These are phyloP conservation scores for Candida hungchunana DNA, from an alignment of 805 yeast genomes.

Conservation along the genomic window DNA sequence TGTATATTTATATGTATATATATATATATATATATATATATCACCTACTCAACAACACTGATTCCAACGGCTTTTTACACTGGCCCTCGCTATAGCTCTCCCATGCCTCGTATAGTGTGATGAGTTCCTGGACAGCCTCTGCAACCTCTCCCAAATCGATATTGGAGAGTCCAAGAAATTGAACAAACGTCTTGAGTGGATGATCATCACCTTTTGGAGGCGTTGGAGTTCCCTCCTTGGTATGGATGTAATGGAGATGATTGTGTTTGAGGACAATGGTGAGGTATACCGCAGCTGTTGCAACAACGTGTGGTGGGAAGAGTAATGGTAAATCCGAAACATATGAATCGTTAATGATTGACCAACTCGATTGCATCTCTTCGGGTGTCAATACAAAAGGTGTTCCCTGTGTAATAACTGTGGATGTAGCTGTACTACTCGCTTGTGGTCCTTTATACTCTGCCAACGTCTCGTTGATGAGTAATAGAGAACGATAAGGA, in stretches of 20 bases:
- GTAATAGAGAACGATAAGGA: constrained; percentile 63
- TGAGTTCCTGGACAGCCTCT: constrained; percentile 79
- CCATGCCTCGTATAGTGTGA: constrained; percentile 82
- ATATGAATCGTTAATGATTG: constrained; percentile 82
- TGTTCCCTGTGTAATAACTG: background rate
- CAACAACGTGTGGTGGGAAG: constrained; percentile 86
- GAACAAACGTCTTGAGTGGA: constrained; percentile 52
- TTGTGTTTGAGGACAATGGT: constrained; percentile 55
- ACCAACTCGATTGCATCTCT: constrained; percentile 86
- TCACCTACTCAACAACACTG: constrained; percentile 20
- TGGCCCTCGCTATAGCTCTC: constrained; percentile 66
- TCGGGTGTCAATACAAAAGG: constrained; percentile 43
- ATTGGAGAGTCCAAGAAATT: constrained; percentile 70
- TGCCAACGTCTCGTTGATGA: constrained; percentile 35
- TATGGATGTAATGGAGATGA: constrained; percentile 18
- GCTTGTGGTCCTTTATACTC: too few relatives aligned
- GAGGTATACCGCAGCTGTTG: constrained; percentile 76
- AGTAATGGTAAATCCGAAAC: constrained; percentile 81
- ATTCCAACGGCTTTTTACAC: constrained; percentile 25
- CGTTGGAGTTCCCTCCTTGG: constrained; percentile 12
- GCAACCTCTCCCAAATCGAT: constrained; percentile 73
- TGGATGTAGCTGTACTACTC: constrained; percentile 1
- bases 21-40: too few relatives aligned
- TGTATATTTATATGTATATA: too few relatives aligned
- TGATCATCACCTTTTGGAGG: constrained; percentile 25